Conservation (phyloP, 2,329 filamentous ascomycete genomes). For the Setomelanomma holmii region DNA sequence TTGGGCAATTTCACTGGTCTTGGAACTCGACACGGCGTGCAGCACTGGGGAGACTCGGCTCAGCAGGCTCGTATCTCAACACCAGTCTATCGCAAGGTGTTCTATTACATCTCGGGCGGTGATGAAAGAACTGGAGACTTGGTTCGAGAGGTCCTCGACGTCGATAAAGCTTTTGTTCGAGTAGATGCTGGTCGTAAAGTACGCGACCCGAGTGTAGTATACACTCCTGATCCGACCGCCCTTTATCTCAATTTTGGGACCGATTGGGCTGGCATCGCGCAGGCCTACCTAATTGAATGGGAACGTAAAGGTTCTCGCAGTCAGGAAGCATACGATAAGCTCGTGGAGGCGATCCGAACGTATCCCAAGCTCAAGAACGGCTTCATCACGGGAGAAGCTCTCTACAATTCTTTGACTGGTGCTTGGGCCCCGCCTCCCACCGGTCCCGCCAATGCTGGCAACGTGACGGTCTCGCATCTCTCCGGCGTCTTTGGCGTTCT, state of each 20-base stretch:
- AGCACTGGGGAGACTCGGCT: conserved; percentile 67
- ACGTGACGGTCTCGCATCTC: conserved; percentile 62
- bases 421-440: conserved; percentile 60
- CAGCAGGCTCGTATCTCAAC: conserved; percentile 69
- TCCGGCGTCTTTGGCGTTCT: conserved; percentile 65
- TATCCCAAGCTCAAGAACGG: conserved; percentile 65
- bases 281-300: conserved; percentile 67
- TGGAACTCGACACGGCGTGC: conserved; percentile 68
- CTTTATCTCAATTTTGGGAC: conserved; percentile 64
- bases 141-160: conserved; percentile 59
- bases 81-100: conserved; percentile 64
- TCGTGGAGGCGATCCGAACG: conserved; percentile 58
- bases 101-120: conserved; percentile 64
- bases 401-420: conserved; percentile 60
- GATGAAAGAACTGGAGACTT: conserved; percentile 65
- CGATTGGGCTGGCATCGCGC: conserved; percentile 65
- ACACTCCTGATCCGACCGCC: conserved; percentile 50
- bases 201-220: conserved; percentile 59
- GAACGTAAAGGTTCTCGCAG: conserved; percentile 63
- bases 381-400: conserved; percentile 63
- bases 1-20: conserved; percentile 64
- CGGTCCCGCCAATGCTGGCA: conserved; percentile 60
- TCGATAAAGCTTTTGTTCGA: conserved; percentile 59
- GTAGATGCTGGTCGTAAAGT: conserved; percentile 68
- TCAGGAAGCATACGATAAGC: conserved; percentile 60